phyloP scores from a whole-genome alignment of 2,329 filamentous ascomycete genomes.

The Colletotrichum lindemuthianum region DNA sequence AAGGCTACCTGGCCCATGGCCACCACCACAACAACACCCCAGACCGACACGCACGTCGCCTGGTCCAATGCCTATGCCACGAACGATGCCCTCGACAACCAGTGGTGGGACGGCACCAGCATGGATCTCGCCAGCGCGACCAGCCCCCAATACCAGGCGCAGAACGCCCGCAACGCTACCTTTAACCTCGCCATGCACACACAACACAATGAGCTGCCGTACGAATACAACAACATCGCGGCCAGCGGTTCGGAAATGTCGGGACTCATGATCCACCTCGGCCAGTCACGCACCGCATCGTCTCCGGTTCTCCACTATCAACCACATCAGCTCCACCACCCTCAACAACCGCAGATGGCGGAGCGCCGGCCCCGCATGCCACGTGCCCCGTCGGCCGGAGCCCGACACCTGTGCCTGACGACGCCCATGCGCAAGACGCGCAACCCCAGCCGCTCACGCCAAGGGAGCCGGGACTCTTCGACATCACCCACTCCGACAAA shows the following conservation, averaged over 20 bases:
- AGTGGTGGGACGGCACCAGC: conserved; percentile 46
- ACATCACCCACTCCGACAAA: conserved; percentile 51
- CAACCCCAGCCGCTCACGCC: conserved; percentile 45
- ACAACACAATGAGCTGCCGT: conserved; percentile 52
- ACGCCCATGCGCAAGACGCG: conserved; percentile 55
- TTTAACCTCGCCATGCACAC: conserved; percentile 53
- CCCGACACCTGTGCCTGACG: conserved; percentile 55
- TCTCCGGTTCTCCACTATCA: conserved; percentile 46
- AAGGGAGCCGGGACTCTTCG: conserved; percentile 37
- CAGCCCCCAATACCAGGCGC: conserved; percentile 44
- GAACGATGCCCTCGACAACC: conserved; percentile 34
- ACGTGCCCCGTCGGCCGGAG: conserved; percentile 64
- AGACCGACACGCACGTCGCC: conserved; percentile 29
- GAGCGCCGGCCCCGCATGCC: conserved; percentile 58
- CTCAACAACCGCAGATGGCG: conserved; percentile 37
- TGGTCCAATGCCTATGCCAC: conserved; percentile 34
- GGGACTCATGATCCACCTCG: conserved; percentile 66
- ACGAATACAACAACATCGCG: conserved; percentile 49
- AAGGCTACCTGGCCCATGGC: conserved; percentile 41
- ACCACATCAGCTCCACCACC: conserved; percentile 37
- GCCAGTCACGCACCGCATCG: conserved; percentile 53
- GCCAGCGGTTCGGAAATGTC: conserved; percentile 43
- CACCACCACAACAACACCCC: conserved; percentile 26
- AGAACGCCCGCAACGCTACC: conserved; percentile 46
- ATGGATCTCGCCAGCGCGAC: conserved; percentile 40